Evolutionary conservation across 2,329 filamentous ascomycete species (phyloP).

Genomic region (Diatrype stigma): DNA sequence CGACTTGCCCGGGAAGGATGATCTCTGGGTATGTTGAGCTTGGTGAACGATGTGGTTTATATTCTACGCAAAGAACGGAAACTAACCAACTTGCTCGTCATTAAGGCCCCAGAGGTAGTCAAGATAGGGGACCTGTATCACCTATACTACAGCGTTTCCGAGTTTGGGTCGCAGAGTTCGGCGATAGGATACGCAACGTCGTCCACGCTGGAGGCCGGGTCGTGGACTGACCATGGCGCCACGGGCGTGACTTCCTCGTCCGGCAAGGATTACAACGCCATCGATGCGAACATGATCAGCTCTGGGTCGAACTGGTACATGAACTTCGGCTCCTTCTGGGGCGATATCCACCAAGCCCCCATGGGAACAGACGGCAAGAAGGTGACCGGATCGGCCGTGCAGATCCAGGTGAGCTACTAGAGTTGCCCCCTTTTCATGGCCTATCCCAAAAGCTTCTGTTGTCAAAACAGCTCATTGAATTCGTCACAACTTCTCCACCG

Average conservation of each 20-base stretch:
- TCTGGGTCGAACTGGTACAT: slow-evolving; percentile 38
- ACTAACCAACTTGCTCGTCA: slow-evolving; percentile 40
- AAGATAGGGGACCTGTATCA: slow-evolving; percentile 39
- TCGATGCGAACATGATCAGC: slow-evolving; percentile 50
- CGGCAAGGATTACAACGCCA: slow-evolving; percentile 47
- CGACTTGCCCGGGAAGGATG: slow-evolving; percentile 34
- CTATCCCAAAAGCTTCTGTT: too few relatives aligned
- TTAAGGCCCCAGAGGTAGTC: slow-evolving; percentile 2
- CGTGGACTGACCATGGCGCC: slow-evolving; percentile 56
- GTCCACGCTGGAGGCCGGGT: slow-evolving; percentile 41
- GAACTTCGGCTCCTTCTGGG: slow-evolving; percentile 65
- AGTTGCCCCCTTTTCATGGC: too few relatives aligned
- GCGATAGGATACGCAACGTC: slow-evolving; percentile 50
- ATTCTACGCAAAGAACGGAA: too few relatives aligned
- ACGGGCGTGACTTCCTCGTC: slow-evolving; percentile 42
- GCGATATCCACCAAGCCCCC: slow-evolving; percentile 53
- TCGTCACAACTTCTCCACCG: too few relatives aligned
- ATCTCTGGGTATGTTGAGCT: slow-evolving; percentile 36
- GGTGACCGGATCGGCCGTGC: slow-evolving; percentile 11
- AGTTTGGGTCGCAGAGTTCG: slow-evolving; percentile 53
- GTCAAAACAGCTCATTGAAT: slow-evolving; percentile 39
- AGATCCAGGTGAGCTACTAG: slow-evolving; percentile 4
- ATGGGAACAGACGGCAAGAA: slow-evolving; percentile 36
- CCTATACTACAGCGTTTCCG: slow-evolving; percentile 59
- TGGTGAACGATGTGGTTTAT: too few relatives aligned